phyloP scores from a whole-genome alignment of 2,329 filamentous ascomycete species.

The Cryphonectria carpinicola region DNA sequence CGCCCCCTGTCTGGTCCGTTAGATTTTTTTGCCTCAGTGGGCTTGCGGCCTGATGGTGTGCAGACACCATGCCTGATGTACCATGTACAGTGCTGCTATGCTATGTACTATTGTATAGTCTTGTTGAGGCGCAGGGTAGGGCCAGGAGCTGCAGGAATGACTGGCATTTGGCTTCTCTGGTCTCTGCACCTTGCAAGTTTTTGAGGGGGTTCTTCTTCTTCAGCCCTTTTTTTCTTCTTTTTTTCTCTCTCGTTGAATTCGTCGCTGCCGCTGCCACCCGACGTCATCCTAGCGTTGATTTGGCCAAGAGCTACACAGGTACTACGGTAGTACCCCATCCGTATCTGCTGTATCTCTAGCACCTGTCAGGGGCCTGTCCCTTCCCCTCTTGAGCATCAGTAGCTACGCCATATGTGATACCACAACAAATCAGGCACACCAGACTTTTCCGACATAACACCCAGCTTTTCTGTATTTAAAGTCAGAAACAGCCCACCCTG shows the following conservation, averaged over 20 bases:
- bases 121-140: neutral
- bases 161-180: slow-evolving; percentile 2
- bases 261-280: slow-evolving; percentile 23
- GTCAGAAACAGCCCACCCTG: neutral
- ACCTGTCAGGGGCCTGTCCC: neutral
- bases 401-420: slow-evolving; percentile 8
- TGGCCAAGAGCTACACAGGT: slow-evolving; percentile 9
- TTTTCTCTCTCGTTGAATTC: slow-evolving; percentile 20
- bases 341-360: slow-evolving; percentile 8
- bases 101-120: neutral
- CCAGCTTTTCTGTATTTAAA: slow-evolving; percentile 13
- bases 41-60: slow-evolving; percentile 7
- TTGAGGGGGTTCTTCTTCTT: neutral
- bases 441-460: neutral
- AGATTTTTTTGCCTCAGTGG: slow-evolving; percentile 3
- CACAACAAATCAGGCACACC: slow-evolving; percentile 8
- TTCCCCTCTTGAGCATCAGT: neutral
- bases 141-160: slow-evolving; percentile 4
- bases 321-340: neutral
- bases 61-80: neutral
- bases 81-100: neutral
- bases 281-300: slow-evolving; percentile 26
- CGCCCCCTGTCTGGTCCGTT: neutral
- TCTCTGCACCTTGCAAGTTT: neutral
- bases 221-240: too few relatives aligned